Conservation (phyloP, 2,329 filamentous ascomycete genomes). For the Aspergillus sp. region DNA sequence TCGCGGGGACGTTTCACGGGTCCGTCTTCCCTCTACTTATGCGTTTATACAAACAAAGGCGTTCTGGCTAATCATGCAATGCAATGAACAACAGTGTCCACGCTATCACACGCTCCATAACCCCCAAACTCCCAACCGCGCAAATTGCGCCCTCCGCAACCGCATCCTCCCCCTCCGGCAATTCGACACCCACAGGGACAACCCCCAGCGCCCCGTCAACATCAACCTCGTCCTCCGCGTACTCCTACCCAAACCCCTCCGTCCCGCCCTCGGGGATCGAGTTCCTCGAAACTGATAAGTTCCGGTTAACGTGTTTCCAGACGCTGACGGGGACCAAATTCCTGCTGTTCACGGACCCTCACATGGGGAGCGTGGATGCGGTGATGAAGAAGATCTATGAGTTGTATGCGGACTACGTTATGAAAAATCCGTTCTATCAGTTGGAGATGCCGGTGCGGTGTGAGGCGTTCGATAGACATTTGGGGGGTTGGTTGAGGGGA, state of each 20-base stretch:
- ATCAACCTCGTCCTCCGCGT: constrained; percentile 13
- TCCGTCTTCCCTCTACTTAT: constrained; percentile 30
- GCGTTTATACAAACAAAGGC: not conserved
- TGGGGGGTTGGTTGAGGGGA: constrained; percentile 68
- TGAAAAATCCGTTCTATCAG: constrained; percentile 99
- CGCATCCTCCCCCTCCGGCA: constrained; percentile 28
- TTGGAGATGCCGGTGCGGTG: constrained; percentile 95
- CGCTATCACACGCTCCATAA: constrained; percentile 53
- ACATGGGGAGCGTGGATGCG: constrained; percentile 74
- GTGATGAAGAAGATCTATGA: constrained; percentile 84
- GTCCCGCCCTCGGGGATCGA: constrained; percentile 61
- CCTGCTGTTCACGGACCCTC: constrained; percentile 82
- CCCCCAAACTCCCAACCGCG: constrained; percentile 31
- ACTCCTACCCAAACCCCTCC: constrained; percentile 25
- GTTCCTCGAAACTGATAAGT: constrained; percentile 87
- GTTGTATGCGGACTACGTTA: constrained; percentile 91
- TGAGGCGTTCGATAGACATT: constrained; percentile 84
- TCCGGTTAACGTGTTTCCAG: constrained; percentile 91
- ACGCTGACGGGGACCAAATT: constrained; percentile 94
- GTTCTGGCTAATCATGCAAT: constrained; percentile 1
- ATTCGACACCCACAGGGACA: constrained; percentile 16
- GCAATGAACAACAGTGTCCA: constrained; percentile 44
- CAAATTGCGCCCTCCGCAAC: constrained; percentile 15
- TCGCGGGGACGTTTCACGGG: constrained; percentile 97
- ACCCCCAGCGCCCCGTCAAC: not conserved